Percentiles rank a stretch among this genome's conserved stretches.
Evolutionary conservation across 345 rosid genomes (phyloP).

Genomic region (Firmiana major): DNA sequence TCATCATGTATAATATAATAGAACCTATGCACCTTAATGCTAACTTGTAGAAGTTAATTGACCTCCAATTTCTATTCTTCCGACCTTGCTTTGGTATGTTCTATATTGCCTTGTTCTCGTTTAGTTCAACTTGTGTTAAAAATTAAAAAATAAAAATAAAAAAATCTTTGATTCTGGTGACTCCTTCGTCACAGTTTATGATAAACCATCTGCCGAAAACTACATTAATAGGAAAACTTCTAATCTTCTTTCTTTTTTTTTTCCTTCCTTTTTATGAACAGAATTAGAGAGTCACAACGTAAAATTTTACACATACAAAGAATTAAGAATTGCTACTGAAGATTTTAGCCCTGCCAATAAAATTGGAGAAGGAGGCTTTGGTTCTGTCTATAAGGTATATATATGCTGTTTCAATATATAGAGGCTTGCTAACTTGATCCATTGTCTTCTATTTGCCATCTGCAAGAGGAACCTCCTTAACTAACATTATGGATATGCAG

Average conservation of each 20-base stretch:
- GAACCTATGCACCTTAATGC: neutral
- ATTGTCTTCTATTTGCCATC: conserved; percentile 4
- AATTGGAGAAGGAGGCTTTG: conserved; percentile 98
- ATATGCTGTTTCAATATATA: conserved; percentile 10
- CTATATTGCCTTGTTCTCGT: neutral
- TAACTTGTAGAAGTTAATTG: neutral
- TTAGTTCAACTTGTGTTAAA: neutral
- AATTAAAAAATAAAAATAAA: too few species aligned
- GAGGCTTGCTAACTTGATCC: neutral
- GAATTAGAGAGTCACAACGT: conserved; percentile 48
- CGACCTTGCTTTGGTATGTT: neutral
- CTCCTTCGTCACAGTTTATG: neutral
- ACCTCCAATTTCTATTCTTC: neutral
- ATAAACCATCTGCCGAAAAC: neutral
- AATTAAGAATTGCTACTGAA: conserved; percentile 62
- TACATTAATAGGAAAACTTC: neutral
- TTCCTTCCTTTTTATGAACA: conserved; percentile 32
- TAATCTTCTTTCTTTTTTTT: neutral
- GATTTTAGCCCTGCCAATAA: conserved; percentile 60
- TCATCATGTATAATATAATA: neutral
- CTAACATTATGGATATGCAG: conserved; percentile 39
- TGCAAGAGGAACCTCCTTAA: neutral
- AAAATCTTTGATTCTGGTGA: neutral
- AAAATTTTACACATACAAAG: conserved; percentile 57
- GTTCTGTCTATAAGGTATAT: conserved; percentile 83